phyloP scores from a whole-genome alignment of 257 asterid species.

The Fraxinus excelsior region DNA sequence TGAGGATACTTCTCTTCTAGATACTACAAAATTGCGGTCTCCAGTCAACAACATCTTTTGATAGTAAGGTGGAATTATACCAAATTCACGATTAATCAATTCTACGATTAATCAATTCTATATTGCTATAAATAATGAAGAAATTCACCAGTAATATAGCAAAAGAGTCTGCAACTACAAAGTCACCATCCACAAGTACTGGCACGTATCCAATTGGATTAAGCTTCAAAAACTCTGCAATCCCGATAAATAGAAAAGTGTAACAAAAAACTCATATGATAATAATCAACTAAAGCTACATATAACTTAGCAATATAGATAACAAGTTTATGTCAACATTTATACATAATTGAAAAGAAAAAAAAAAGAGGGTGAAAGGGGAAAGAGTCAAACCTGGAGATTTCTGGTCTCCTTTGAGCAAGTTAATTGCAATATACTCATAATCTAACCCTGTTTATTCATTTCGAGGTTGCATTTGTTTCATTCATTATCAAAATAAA shows the following conservation, averaged over 20 bases:
- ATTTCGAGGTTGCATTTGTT: constrained; percentile 1
- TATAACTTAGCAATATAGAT: not conserved
- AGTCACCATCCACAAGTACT: constrained; percentile 74
- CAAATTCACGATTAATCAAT: not conserved
- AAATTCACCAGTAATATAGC: constrained; percentile 79
- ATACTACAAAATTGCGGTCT: constrained; percentile 48
- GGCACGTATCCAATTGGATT: constrained; percentile 86
- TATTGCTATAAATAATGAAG: constrained; percentile 6
- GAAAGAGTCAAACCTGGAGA: constrained; percentile 55
- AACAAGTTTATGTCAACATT: too few species aligned
- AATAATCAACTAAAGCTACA: constrained; percentile 9
- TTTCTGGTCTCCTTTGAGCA: constrained; percentile 73
- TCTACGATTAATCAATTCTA: constrained; percentile 7
- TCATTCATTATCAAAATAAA: not conserved
- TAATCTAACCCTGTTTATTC: constrained; percentile 57
- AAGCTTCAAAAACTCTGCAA: constrained; percentile 76
- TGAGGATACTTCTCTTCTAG: constrained; percentile 91
- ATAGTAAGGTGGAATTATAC: constrained; percentile 3
- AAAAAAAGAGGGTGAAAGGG: not conserved
- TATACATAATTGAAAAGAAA: not conserved
- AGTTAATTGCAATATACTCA: constrained; percentile 67
- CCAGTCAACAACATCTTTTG: not conserved
- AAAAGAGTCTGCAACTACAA: constrained; percentile 68
- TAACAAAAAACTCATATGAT: not conserved
- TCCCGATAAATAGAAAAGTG: constrained; percentile 23